phyloP scores from a whole-genome alignment of 352 stramenopile species.

The Peronospora destructor region DNA sequence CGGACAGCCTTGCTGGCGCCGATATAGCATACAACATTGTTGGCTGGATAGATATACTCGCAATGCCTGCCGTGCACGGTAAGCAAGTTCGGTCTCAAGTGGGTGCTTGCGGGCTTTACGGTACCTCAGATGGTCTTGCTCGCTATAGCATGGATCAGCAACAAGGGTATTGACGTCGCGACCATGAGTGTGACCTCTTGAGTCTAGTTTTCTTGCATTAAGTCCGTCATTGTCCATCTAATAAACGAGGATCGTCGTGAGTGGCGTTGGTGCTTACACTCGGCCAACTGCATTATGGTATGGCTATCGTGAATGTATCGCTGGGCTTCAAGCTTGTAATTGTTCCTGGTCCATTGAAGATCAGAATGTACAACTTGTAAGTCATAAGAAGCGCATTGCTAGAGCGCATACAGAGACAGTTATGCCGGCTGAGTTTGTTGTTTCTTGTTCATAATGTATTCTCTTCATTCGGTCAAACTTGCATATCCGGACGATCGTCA shows the following conservation, averaged over 20 bases:
- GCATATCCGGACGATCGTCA: not conserved
- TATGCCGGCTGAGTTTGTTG: conserved; percentile 13
- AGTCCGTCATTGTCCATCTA: conserved; percentile 29
- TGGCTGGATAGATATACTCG: conserved; percentile 36
- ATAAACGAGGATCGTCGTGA: conserved; percentile 28
- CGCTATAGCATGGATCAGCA: conserved; percentile 25
- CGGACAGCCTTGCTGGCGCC: conserved; percentile 31
- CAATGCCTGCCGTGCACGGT: conserved; percentile 34
- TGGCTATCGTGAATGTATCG: conserved; percentile 18
- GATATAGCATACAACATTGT: conserved; percentile 32
- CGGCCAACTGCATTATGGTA: conserved; percentile 27
- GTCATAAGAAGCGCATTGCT: conserved; percentile 3
- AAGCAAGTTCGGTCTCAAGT: conserved; percentile 31
- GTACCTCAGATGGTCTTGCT: conserved; percentile 36
- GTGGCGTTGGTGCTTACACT: conserved; percentile 29
- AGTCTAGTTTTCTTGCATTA: conserved; percentile 27
- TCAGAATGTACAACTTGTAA: conserved; percentile 32
- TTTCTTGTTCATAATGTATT: conserved; percentile 13
- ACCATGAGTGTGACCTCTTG: conserved; percentile 28
- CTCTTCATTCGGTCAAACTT: conserved; percentile 1
- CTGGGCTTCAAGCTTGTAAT: conserved; percentile 12
- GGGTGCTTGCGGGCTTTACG: conserved; percentile 25
- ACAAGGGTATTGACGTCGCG: conserved; percentile 33
- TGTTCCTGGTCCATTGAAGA: conserved; percentile 23
- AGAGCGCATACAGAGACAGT: conserved; percentile 9